Conservation (phyloP, 176 grass and related monocot species). For the Triticum monococcum region DNA sequence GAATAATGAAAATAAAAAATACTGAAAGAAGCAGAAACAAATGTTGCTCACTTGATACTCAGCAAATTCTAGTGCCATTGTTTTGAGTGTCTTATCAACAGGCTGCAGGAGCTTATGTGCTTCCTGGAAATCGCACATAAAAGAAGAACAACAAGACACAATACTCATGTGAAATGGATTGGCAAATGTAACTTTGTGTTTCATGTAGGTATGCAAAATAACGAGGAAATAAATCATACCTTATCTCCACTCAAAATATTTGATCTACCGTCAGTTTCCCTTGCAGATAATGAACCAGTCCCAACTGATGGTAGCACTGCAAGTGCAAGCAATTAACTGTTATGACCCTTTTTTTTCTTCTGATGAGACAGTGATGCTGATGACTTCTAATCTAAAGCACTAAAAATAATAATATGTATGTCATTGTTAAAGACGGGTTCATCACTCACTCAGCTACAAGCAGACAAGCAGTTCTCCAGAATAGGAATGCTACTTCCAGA, state of each 20-base stretch:
- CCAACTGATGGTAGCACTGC: constrained; percentile 66
- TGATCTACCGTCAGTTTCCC: constrained; percentile 72
- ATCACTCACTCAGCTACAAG: constrained; percentile 6
- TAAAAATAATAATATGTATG: constrained; percentile 16
- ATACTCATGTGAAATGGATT: constrained; percentile 4
- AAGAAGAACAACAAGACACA: background rate
- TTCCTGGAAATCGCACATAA: constrained; percentile 45
- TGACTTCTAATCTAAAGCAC: background rate
- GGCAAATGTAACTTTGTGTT: background rate
- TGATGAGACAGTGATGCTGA: background rate
- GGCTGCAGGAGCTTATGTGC: constrained; percentile 76
- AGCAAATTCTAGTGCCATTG: constrained; percentile 83
- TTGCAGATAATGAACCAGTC: constrained; percentile 59
- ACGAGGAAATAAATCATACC: constrained; percentile 35
- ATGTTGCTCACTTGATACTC: constrained; percentile 69
- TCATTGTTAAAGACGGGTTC: background rate
- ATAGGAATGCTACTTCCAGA: constrained; percentile 7
- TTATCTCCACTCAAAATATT: constrained; percentile 69
- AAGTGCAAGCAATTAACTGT: constrained; percentile 12
- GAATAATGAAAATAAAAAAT: constrained; percentile 5
- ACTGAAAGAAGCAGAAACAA: constrained; percentile 31
- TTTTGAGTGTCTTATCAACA: constrained; percentile 68
- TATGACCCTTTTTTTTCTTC: background rate
- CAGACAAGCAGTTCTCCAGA: constrained; percentile 12
- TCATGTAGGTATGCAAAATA: constrained; percentile 18